phyloP scores from a whole-genome alignment of 202 grass and related monocot species.

The Schoenoplectus tabernaemontani region DNA sequence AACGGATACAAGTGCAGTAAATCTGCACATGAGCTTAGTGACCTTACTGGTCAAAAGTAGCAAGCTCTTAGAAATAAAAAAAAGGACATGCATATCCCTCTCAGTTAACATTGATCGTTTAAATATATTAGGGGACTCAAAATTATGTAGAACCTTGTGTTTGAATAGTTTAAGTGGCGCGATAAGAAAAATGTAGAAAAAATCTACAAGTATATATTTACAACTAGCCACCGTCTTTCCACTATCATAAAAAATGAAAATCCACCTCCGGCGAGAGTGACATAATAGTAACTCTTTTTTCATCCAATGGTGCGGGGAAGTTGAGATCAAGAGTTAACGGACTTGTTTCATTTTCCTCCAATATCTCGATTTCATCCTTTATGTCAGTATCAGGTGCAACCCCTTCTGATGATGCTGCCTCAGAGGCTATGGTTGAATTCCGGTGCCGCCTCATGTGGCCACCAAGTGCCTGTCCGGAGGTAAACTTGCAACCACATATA shows the following conservation, averaged over 20 bases:
- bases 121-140: neutral
- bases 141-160: neutral
- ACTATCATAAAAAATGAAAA: neutral
- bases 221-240: neutral
- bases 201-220: neutral
- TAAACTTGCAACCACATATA: neutral
- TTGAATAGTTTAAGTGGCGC: neutral
- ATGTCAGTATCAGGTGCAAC: neutral
- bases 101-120: neutral
- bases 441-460: conserved; percentile 15
- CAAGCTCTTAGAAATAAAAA: neutral
- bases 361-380: neutral
- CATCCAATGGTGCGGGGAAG: neutral
- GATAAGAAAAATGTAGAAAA: neutral
- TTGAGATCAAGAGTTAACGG: conserved; percentile 12
- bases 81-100: neutral
- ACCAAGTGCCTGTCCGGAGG: conserved; percentile 9
- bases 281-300: neutral
- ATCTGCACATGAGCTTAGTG: conserved; percentile 10
- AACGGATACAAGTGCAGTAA: neutral
- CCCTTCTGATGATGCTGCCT: neutral
- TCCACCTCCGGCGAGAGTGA: neutral
- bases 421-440: neutral
- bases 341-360: conserved; percentile 2
- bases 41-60: neutral